A percentile compares a stretch with the other conserved stretches of the same genome.
These are phyloP conservation scores for Verbena officinalis DNA, from an alignment of 257 asterid genomes.

Conservation along the genomic window DNA sequence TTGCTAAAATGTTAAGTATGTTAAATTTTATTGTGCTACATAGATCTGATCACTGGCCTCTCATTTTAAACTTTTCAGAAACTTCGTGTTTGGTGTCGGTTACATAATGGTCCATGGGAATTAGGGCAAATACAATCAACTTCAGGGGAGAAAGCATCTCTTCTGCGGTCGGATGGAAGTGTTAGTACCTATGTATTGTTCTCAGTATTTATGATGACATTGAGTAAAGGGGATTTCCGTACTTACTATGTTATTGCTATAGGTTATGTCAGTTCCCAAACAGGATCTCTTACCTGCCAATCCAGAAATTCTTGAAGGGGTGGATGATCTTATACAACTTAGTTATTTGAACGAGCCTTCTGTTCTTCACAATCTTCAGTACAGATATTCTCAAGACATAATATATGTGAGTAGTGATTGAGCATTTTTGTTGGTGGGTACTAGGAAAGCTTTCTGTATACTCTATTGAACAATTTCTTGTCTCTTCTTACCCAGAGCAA, in stretches of 20 bases:
- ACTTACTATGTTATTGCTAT: slow-evolving; percentile 27
- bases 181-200: slow-evolving; percentile 52
- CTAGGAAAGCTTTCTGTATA: not conserved
- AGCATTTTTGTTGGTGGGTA: slow-evolving; percentile 8
- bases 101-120: slow-evolving; percentile 62
- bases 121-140: slow-evolving; percentile 73
- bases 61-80: slow-evolving; percentile 53
- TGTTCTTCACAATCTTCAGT: slow-evolving; percentile 84
- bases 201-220: slow-evolving; percentile 18
- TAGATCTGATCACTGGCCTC: slow-evolving; percentile 19
- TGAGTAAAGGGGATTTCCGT: slow-evolving; percentile 4
- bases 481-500: slow-evolving; percentile 63
- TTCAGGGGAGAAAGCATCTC: slow-evolving; percentile 71
- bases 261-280: slow-evolving; percentile 69
- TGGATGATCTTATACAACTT: slow-evolving; percentile 84
- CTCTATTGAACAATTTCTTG: slow-evolving; percentile 30
- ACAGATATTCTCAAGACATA: slow-evolving; percentile 63
- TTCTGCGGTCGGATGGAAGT: slow-evolving; percentile 62
- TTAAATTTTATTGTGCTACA: not conserved
- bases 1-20: not conserved
- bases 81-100: slow-evolving; percentile 77
- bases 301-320: slow-evolving; percentile 89
- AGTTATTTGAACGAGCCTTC: slow-evolving; percentile 94
- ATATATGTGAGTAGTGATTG: slow-evolving; percentile 62
- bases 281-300: slow-evolving; percentile 86